phyloP scores from a whole-genome alignment of 129 eudicot genomes.

The Pseudognaphalium luteoalbum region DNA sequence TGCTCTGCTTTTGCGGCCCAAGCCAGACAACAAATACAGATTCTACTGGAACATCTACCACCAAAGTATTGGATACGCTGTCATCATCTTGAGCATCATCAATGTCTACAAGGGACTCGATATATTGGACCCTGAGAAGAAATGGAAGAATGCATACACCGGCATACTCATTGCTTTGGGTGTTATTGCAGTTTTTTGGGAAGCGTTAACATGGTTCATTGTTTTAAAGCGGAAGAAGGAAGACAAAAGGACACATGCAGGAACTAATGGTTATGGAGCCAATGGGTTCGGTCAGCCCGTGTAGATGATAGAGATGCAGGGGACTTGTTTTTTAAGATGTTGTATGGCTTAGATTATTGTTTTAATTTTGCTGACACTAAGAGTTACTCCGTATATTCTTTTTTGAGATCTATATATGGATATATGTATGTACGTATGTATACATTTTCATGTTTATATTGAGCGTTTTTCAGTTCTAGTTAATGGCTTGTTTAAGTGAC shows the following conservation, averaged over 20 bases:
- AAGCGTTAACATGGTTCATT: constrained; percentile 65
- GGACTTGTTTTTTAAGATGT: neutral
- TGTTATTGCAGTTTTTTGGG: constrained; percentile 40
- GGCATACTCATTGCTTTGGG: constrained; percentile 66
- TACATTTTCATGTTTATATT: constrained; percentile 31
- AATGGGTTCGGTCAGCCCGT: constrained; percentile 37
- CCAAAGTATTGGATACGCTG: constrained; percentile 53
- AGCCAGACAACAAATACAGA: constrained; percentile 85
- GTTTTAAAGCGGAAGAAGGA: constrained; percentile 60
- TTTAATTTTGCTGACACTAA: constrained; percentile 14
- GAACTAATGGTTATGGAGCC: constrained; percentile 40
- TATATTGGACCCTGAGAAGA: constrained; percentile 76
- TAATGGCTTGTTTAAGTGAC: constrained; percentile 10
- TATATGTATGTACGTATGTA: constrained; percentile 24
- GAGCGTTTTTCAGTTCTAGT: neutral
- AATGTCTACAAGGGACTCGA: constrained; percentile 76
- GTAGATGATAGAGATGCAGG: neutral
- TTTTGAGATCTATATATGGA: constrained; percentile 24
- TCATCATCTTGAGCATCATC: constrained; percentile 56
- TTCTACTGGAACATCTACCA: constrained; percentile 84
- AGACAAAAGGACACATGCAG: constrained; percentile 43
- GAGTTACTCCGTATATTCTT: constrained; percentile 12
- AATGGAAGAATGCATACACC: constrained; percentile 74
- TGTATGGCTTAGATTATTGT: constrained; percentile 19
- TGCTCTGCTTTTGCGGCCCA: constrained; percentile 84